Evolutionary conservation across 2,329 filamentous ascomycete genomes (phyloP).

Genomic region (Dactylonectria estremocensis): DNA sequence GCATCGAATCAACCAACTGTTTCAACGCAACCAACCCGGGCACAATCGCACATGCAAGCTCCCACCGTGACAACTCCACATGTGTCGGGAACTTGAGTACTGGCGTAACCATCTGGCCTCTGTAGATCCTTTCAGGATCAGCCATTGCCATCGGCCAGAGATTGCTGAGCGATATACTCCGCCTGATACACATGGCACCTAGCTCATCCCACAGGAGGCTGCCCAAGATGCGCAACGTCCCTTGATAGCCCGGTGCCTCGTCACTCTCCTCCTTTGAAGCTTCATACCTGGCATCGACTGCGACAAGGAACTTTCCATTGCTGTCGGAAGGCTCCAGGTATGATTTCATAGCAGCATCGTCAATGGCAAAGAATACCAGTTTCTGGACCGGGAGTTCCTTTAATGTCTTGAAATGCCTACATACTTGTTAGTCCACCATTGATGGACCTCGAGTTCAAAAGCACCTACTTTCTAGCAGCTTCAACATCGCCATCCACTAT

Average conservation of each 20-base stretch:
- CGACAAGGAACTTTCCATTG: slow-evolving; percentile 37
- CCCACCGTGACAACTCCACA: slow-evolving; percentile 23
- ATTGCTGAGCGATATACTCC: slow-evolving; percentile 29
- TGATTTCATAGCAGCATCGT: not conserved
- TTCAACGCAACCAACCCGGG: slow-evolving; percentile 16
- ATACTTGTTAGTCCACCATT: not conserved
- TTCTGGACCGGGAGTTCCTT: not conserved
- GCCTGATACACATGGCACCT: slow-evolving; percentile 51
- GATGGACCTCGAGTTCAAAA: not conserved
- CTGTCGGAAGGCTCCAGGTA: slow-evolving; percentile 15
- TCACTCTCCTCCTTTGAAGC: not conserved
- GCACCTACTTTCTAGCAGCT: slow-evolving; percentile 40
- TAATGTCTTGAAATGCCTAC: not conserved
- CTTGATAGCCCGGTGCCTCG: slow-evolving; percentile 39
- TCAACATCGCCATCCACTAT: slow-evolving; percentile 41
- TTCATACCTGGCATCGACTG: slow-evolving; percentile 27
- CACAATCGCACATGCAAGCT: slow-evolving; percentile 15
- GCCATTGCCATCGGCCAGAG: slow-evolving; percentile 46
- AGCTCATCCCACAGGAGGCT: slow-evolving; percentile 48
- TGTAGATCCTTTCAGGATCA: slow-evolving; percentile 34
- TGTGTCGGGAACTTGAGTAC: slow-evolving; percentile 31
- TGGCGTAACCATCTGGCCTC: slow-evolving; percentile 16
- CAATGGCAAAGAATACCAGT: not conserved
- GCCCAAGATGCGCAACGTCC: slow-evolving; percentile 38
- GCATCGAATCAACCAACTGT: not conserved